These are phyloP conservation scores for Phytophthora fragariaefolia DNA, from an alignment of 352 stramenopile genomes.

Conservation along the genomic window DNA sequence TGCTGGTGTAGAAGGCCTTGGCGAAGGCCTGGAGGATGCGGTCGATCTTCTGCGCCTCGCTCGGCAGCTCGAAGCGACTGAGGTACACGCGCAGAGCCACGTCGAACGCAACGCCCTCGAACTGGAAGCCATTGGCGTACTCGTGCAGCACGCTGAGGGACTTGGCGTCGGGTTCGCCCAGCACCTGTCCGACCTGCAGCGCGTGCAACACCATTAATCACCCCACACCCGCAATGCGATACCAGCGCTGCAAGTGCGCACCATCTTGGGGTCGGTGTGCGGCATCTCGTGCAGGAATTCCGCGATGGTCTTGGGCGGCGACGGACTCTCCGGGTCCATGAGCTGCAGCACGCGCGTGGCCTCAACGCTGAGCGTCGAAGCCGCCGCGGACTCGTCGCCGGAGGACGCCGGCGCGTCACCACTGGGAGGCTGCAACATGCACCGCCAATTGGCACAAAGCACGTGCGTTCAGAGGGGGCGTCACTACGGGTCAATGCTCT, in stretches of 20 bases:
- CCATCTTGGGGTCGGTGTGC: slow-evolving; percentile 74
- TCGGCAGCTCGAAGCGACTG: slow-evolving; percentile 68
- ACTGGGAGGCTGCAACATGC: not conserved
- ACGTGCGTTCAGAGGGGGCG: too few species aligned
- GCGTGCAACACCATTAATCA: too few species aligned
- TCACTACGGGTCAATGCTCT: too few species aligned
- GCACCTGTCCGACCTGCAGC: slow-evolving; percentile 60
- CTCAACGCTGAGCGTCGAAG: slow-evolving; percentile 26
- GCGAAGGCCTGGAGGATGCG: slow-evolving; percentile 85
- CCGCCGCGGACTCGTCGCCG: slow-evolving; percentile 16
- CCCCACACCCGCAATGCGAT: too few species aligned
- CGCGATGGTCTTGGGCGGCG: slow-evolving; percentile 62
- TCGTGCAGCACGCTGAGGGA: slow-evolving; percentile 70
- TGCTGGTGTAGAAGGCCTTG: slow-evolving; percentile 65
- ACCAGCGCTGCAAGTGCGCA: too few species aligned
- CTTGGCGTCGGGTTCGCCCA: slow-evolving; percentile 69
- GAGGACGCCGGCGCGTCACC: slow-evolving; percentile 4
- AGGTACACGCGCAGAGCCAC: slow-evolving; percentile 78
- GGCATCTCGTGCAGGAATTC: slow-evolving; percentile 71
- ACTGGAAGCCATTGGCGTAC: slow-evolving; percentile 75
- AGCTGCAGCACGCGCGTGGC: slow-evolving; percentile 45
- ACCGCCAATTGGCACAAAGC: too few species aligned
- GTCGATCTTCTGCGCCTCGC: slow-evolving; percentile 88
- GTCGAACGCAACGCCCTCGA: slow-evolving; percentile 66
- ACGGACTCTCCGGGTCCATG: slow-evolving; percentile 55